These are phyloP conservation scores for Macroventuria anomochaeta DNA, from an alignment of 2,329 filamentous ascomycete genomes.

Conservation along the genomic window DNA sequence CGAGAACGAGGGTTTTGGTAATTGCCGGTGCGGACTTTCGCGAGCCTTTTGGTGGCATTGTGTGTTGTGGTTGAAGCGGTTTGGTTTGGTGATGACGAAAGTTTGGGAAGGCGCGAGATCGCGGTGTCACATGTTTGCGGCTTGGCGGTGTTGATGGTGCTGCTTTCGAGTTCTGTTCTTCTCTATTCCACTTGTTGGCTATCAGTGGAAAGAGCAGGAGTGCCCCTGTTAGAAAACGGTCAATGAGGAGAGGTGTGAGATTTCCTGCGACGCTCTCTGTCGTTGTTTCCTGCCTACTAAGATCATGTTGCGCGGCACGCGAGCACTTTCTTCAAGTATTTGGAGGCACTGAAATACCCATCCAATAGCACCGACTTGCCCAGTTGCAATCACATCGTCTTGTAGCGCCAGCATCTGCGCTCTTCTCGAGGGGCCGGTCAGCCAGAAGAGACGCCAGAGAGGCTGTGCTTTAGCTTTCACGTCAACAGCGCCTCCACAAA, in stretches of 20 bases:
- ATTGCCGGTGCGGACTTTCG: conserved; percentile 32
- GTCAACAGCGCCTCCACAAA: neutral
- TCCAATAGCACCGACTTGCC: neutral
- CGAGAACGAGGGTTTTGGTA: conserved; percentile 75
- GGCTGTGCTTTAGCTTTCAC: conserved; percentile 6
- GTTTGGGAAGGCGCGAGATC: conserved; percentile 1
- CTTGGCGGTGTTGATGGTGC: too few species aligned
- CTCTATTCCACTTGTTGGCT: too few species aligned
- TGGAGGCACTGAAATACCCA: neutral
- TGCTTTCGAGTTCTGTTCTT: too few species aligned
- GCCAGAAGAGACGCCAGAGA: neutral
- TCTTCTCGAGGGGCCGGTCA: neutral
- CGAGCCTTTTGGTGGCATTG: conserved; percentile 43
- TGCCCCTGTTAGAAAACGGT: too few species aligned
- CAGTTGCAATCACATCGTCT: neutral
- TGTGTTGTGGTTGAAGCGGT: neutral
- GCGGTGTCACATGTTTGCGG: conserved; percentile 8
- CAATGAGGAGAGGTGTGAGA: too few species aligned
- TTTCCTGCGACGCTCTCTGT: too few species aligned
- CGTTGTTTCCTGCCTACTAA: too few species aligned
- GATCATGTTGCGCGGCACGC: neutral
- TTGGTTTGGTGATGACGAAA: neutral
- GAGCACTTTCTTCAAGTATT: neutral
- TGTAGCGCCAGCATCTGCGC: neutral
- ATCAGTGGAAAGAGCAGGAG: too few species aligned